Conservation (phyloP, 352 stramenopile species). For the Globisporangium polare region DNA sequence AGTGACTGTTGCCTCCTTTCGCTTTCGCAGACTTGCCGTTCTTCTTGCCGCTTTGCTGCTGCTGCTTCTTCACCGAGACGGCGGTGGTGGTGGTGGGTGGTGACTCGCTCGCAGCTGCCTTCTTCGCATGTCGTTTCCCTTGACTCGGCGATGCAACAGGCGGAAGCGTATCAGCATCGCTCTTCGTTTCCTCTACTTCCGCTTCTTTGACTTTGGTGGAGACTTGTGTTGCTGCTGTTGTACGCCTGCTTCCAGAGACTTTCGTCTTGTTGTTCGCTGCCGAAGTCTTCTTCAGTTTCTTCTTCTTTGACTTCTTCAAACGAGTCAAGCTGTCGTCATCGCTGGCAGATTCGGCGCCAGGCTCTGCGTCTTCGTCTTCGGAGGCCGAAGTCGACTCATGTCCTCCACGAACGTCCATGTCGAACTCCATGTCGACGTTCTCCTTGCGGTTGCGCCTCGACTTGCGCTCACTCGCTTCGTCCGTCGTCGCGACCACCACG, state of each 20-base stretch:
- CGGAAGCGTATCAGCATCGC: neutral
- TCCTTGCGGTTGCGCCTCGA: conserved; percentile 23
- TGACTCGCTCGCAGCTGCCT: neutral
- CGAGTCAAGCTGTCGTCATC: neutral
- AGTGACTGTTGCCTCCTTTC: neutral
- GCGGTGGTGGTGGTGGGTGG: neutral
- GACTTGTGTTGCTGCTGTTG: neutral
- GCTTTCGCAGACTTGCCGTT: neutral
- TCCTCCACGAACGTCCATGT: conserved; percentile 43
- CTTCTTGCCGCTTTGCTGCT: neutral
- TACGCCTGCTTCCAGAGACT: neutral
- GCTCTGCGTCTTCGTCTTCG: conserved; percentile 8
- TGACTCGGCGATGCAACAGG: neutral
- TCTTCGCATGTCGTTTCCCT: neutral
- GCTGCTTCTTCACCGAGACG: neutral
- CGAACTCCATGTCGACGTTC: conserved; percentile 52
- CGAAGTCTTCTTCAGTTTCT: neutral
- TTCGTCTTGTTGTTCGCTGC: neutral
- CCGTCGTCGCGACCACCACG: conserved; percentile 42
- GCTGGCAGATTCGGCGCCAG: conserved; percentile 13
- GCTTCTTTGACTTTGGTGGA: neutral
- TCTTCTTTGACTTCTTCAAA: neutral
- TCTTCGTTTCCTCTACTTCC: neutral
- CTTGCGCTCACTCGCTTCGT: conserved; percentile 47
- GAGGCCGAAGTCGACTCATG: conserved; percentile 10